A percentile compares a stretch with the other conserved stretches of the same genome.
These are phyloP conservation scores for Oxyria digyna DNA, from an alignment of 148 eudicot species.

Conservation along the genomic window DNA sequence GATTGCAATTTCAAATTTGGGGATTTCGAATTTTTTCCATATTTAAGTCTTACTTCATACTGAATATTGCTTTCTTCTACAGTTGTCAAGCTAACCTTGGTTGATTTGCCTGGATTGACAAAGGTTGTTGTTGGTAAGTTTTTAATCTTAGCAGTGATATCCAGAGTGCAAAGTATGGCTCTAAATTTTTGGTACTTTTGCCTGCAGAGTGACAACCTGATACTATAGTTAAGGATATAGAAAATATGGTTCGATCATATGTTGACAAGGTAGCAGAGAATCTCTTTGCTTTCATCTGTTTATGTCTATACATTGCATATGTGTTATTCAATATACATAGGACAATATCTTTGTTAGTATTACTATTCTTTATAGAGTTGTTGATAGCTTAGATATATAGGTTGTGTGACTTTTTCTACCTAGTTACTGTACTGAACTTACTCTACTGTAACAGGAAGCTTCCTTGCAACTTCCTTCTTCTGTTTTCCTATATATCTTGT, in stretches of 20 bases:
- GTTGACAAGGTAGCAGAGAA: conserved; percentile 45
- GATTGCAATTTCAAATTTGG: too few species aligned
- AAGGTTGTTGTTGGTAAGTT: conserved; percentile 94
- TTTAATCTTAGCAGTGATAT: background rate
- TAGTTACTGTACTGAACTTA: too few species aligned
- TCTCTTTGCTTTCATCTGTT: background rate
- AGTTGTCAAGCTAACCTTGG: conserved; percentile 91
- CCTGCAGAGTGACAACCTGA: conserved; percentile 68
- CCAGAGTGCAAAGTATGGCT: background rate
- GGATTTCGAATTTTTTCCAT: too few species aligned
- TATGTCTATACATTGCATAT: background rate
- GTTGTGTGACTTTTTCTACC: too few species aligned
- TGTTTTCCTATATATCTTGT: too few species aligned
- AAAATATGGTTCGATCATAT: conserved; percentile 70
- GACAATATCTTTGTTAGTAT: too few species aligned
- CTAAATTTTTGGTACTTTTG: conserved; percentile 4
- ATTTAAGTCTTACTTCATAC: background rate
- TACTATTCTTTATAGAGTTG: too few species aligned
- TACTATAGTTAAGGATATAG: conserved; percentile 57
- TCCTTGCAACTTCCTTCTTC: too few species aligned
- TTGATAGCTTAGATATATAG: too few species aligned
- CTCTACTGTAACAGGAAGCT: too few species aligned
- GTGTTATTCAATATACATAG: background rate
- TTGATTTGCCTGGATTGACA: conserved; percentile 93
- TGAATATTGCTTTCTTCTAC: conserved; percentile 11